These are phyloP conservation scores for Boletus patriciae DNA, from an alignment of 768 basidiomycete species.

Conservation along the genomic window DNA sequence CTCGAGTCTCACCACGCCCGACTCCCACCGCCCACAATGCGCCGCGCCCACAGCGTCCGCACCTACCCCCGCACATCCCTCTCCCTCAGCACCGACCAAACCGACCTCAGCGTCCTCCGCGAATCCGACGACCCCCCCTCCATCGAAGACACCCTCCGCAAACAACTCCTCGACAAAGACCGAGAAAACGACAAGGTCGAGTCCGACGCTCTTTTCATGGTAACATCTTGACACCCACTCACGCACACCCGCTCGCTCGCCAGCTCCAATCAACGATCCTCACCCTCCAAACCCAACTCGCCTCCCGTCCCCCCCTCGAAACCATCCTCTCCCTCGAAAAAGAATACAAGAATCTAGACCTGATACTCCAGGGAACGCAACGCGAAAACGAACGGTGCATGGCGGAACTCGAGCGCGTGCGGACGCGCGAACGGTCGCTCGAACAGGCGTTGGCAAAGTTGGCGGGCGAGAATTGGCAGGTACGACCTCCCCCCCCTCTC, in stretches of 20 bases:
- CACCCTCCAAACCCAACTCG: constrained; percentile 62
- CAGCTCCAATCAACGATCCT: constrained; percentile 66
- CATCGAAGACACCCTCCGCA: constrained; percentile 57
- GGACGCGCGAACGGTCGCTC: constrained; percentile 71
- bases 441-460: constrained; percentile 70
- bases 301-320: constrained; percentile 67
- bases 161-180: constrained; percentile 65
- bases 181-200: constrained; percentile 68
- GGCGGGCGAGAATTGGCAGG: constrained; percentile 85
- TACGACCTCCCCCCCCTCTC: constrained; percentile 15
- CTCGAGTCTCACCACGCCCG: background rate
- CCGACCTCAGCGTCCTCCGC: constrained; percentile 61
- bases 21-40: constrained; percentile 35
- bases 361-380: constrained; percentile 77
- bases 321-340: constrained; percentile 63
- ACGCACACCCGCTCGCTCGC: background rate
- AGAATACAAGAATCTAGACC: constrained; percentile 73
- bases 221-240: too few species aligned
- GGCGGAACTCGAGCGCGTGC: constrained; percentile 72
- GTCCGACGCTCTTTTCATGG: background rate
- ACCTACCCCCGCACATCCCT: constrained; percentile 54
- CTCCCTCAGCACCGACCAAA: constrained; percentile 31
- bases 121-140: constrained; percentile 55
- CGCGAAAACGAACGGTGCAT: constrained; percentile 85
- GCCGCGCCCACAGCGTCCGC: constrained; percentile 64